Evolutionary conservation across 495 filamentous ascomycete genomes (phyloP), one percentile per base, ranked within the genome.

Genomic region (Penicillium subrubescens): DNA sequence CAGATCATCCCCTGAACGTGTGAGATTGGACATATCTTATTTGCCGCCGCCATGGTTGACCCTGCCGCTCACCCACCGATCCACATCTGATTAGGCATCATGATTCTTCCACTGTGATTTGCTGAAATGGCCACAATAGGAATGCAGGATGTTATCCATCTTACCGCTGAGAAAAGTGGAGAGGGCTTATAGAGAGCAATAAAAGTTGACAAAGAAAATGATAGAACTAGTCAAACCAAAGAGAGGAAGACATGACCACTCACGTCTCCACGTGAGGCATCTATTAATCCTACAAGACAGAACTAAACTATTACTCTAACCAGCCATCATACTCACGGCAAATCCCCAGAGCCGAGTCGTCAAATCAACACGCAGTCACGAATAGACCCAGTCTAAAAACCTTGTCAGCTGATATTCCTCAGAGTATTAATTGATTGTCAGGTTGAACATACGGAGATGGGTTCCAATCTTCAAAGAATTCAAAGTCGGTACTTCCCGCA

Each of bases 381-480:
- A 82, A 91, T 63, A 91, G 73, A 46, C 89, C 89, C 62, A 90
- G 82, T 52, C 78, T 80, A 58, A 10, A 58, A 19, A 31, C 10
- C 5, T 51, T 14, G 67, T 80, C 75, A 79, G 72, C 57, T 19
- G 15, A 55, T 23, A 37, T 37, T 65, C n/a, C 25, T 14, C 19
- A 19, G 21, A 17, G 44, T 0, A 10, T 21, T n/a, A 29, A 10
- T 15, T 31, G n/a, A n/a, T 10, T 10, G 15, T 31, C 15, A 1
- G 5, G 44, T 11, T 48, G 19, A 41, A 77, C 79, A 67, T 75
- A 80, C 68, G 89, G 85, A 58, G 79, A 77, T 25, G 84, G 84
- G 66, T 84, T 86, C 63, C 71, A 87, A 71, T 90, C 84, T 71
- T 92, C 79, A 73, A 88, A 87, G 68, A 84, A 91, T 57, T 86